A percentile compares a stretch with the other conserved stretches of the same genome.
Evolutionary conservation across 306 rosid genomes (phyloP).

Genomic region (Quercus dentata): DNA sequence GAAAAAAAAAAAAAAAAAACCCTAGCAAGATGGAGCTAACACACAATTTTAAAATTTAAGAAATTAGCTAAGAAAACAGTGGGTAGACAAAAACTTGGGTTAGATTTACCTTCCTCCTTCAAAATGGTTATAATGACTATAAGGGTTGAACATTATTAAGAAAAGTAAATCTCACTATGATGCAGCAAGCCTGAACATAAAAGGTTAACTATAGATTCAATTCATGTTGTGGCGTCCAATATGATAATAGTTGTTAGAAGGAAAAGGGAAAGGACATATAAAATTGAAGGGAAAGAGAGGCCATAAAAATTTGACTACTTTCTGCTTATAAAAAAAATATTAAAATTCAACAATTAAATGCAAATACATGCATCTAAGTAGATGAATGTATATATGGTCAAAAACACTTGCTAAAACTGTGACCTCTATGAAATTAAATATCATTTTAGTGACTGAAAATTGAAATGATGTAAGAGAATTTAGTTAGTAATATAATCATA

Average conservation of each 20-base stretch:
- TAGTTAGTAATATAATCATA: conserved; percentile 44
- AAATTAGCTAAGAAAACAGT: not conserved
- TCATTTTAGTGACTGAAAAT: no score
- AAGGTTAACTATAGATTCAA: conserved; percentile 46
- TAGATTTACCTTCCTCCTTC: no score
- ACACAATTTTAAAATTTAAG: not conserved
- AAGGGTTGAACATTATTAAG: conserved; percentile 64
- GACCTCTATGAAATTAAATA: conserved; percentile 24
- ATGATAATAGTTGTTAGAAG: not conserved
- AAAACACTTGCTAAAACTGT: conserved; percentile 56
- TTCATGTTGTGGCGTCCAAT: not conserved
- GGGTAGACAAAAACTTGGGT: not conserved
- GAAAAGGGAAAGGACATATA: not conserved
- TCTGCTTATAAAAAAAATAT: conserved; percentile 62
- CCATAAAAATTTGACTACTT: conserved; percentile 16
- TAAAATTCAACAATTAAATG: conserved; percentile 36
- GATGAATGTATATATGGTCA: conserved; percentile 47
- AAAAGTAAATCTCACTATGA: conserved; percentile 57
- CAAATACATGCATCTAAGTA: conserved; percentile 55
- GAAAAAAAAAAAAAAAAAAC: conserved; percentile 1
- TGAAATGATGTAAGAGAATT: not conserved
- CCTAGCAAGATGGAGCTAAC: conserved; percentile 46
- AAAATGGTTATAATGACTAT: conserved; percentile 55
- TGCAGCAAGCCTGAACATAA: conserved; percentile 61
- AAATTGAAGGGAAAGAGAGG: not conserved